Evolutionary conservation across 805 yeast genomes (phyloP).

Genomic region (Starmerella powellii): DNA sequence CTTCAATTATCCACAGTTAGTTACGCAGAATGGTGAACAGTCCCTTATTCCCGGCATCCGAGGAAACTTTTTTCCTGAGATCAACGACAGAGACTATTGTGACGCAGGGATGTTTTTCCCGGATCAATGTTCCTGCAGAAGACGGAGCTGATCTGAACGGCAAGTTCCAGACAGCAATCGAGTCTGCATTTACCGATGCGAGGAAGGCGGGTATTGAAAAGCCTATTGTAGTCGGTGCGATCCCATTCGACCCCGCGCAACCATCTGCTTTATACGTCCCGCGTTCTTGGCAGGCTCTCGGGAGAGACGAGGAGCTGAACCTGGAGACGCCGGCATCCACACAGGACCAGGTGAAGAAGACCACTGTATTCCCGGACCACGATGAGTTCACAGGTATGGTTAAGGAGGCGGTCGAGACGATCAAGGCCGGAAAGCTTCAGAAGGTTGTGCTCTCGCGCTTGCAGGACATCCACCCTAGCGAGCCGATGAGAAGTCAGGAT

Average conservation of each 20-base stretch:
- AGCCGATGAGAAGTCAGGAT: conserved; percentile 1
- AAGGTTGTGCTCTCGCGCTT: conserved; percentile 16
- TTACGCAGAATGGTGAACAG: neutral
- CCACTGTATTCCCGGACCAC: conserved; percentile 7
- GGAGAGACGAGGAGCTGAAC: neutral
- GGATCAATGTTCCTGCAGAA: conserved; percentile 7
- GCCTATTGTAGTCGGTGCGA: conserved; percentile 14
- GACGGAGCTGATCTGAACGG: conserved; percentile 12
- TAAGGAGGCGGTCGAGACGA: conserved; percentile 6
- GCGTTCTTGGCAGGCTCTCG: neutral
- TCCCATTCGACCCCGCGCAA: conserved; percentile 14
- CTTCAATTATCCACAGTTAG: no score
- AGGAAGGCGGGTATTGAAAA: conserved; percentile 8
- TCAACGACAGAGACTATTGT: neutral
- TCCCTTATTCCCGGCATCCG: neutral
- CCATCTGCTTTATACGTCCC: conserved; percentile 9
- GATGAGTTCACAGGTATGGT: conserved; percentile 10
- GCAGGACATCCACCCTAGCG: neutral
- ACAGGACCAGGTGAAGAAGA: no score
- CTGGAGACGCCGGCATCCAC: no score
- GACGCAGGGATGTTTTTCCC: conserved; percentile 7
- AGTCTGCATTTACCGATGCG: conserved; percentile 4
- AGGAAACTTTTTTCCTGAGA: conserved; percentile 4
- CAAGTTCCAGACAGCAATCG: conserved; percentile 2
- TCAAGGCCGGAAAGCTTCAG: conserved; percentile 2